Conservation (phyloP, 176 grass and related monocot genomes). For the Pharus latifolius region DNA sequence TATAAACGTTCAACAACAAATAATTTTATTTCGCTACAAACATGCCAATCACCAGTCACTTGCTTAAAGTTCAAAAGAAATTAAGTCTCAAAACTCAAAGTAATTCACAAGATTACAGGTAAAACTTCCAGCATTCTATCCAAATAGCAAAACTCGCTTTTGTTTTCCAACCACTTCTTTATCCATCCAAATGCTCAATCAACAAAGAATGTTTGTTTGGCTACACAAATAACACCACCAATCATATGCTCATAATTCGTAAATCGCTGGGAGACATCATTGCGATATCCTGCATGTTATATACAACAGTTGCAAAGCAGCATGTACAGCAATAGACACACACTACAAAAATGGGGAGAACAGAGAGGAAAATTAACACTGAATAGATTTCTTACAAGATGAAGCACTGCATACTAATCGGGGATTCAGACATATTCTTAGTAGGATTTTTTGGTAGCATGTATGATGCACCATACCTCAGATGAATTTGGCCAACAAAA, state of each 20-base stretch:
- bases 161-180: neutral
- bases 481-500: neutral
- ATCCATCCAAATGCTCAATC: conserved; percentile 7
- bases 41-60: neutral
- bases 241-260: conserved; percentile 17
- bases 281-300: conserved; percentile 22
- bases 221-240: neutral
- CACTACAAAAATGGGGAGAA: conserved; percentile 1
- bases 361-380: neutral
- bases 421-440: neutral
- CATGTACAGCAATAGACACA: conserved; percentile 19
- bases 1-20: neutral
- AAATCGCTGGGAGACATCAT: neutral
- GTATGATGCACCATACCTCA: neutral
- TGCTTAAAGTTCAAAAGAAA: neutral
- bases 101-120: neutral
- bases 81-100: neutral
- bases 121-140: neutral
- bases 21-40: neutral
- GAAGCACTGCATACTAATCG: neutral
- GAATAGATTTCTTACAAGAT: conserved; percentile 1
- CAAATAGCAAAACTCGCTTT: neutral
- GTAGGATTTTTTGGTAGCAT: neutral
- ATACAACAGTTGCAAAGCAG: conserved; percentile 27
- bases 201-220: neutral